These are phyloP conservation scores for Mycosarcoma mackinlayi DNA, from an alignment of 1,284 basidiomycete genomes.

Conservation along the genomic window DNA sequence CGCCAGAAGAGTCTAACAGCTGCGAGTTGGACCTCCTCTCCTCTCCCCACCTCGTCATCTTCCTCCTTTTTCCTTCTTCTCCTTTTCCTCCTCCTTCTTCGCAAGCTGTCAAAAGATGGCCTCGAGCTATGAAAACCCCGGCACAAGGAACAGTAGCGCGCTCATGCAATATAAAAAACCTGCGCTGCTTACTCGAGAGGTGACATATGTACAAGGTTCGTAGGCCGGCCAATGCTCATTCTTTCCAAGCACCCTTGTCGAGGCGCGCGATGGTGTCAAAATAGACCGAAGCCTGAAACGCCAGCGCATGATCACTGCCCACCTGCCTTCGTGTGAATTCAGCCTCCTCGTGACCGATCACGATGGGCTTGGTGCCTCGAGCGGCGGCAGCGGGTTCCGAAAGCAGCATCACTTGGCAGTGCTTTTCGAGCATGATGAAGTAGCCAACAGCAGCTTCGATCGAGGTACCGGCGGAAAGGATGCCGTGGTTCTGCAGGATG, in stretches of 20 bases:
- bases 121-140: too few species aligned
- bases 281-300: conserved; percentile 61
- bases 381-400: conserved; percentile 70
- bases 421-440: conserved; percentile 69
- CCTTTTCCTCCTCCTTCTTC: too few species aligned
- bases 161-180: too few species aligned
- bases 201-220: too few species aligned
- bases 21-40: too few species aligned
- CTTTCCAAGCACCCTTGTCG: conserved; percentile 56
- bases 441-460: conserved; percentile 71
- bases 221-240: conserved; percentile 5
- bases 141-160: too few species aligned
- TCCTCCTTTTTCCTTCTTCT: too few species aligned
- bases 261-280: conserved; percentile 55
- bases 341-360: conserved; percentile 60
- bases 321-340: conserved; percentile 56
- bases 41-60: too few species aligned
- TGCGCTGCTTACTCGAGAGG: neutral
- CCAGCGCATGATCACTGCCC: conserved; percentile 53
- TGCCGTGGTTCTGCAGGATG: conserved; percentile 73
- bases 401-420: conserved; percentile 73
- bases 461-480: conserved; percentile 71
- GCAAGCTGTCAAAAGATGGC: too few species aligned
- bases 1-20: too few species aligned
- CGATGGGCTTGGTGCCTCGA: conserved; percentile 52